Percentiles rank a stretch among this genome's conserved stretches.
These are phyloP conservation scores for Prunella vulgaris DNA, from an alignment of 257 asterid genomes.

Conservation along the genomic window DNA sequence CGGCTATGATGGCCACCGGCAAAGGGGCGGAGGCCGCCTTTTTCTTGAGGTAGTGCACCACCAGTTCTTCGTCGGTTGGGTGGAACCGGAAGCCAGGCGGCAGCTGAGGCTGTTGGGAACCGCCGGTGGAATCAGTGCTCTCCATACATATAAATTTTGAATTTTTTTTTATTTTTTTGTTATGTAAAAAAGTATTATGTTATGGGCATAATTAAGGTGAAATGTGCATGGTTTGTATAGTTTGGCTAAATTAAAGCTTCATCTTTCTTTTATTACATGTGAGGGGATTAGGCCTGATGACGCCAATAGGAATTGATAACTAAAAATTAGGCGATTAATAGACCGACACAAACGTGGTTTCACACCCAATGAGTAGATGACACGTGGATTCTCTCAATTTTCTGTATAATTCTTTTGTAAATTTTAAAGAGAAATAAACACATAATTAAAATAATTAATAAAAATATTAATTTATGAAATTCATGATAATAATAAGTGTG, in stretches of 20 bases:
- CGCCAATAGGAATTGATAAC: constrained; percentile 21
- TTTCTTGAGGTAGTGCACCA: constrained; percentile 59
- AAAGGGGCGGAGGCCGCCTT: constrained; percentile 46
- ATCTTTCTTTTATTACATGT: not conserved
- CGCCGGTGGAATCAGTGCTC: constrained; percentile 45
- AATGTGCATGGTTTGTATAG: not conserved
- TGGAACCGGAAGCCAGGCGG: constrained; percentile 68
- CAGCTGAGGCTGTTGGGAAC: constrained; percentile 48
- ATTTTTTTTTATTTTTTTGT: too few relatives aligned
- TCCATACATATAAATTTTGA: constrained; percentile 33
- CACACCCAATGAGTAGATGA: not conserved
- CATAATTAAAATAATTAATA: too few relatives aligned
- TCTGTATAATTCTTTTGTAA: too few relatives aligned
- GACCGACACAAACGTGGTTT: constrained; percentile 43
- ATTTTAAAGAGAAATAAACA: too few relatives aligned
- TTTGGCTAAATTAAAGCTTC: not conserved
- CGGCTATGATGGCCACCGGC: constrained; percentile 58
- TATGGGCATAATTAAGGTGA: not conserved
- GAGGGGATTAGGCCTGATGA: constrained; percentile 31
- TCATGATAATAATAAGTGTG: too few relatives aligned
- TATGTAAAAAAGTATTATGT: too few relatives aligned
- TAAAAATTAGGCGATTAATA: constrained; percentile 39
- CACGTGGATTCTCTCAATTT: too few relatives aligned
- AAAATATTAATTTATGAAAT: too few relatives aligned
- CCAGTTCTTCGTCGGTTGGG: constrained; percentile 64